A percentile compares a stretch with the other conserved stretches of the same genome.
Evolutionary conservation across 2,329 filamentous ascomycete genomes (phyloP).

Genomic region (Diaporthe capsici): DNA sequence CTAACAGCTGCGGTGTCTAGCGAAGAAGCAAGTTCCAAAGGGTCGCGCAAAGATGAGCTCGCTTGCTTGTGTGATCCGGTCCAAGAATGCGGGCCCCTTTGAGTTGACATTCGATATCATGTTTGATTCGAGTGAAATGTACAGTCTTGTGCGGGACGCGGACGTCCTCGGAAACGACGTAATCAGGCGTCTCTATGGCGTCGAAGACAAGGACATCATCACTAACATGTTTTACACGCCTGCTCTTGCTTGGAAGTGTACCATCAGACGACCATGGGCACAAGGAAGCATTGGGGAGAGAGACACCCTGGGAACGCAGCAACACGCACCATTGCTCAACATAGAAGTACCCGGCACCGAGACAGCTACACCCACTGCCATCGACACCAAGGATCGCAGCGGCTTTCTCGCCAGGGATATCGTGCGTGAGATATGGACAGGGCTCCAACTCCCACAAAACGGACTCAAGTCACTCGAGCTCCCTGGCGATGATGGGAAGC

Average conservation of each 20-base stretch:
- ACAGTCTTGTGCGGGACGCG: slow-evolving; percentile 51
- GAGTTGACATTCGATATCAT: slow-evolving; percentile 68
- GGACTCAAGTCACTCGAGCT: neutral
- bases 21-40: neutral
- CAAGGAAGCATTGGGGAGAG: slow-evolving; percentile 10
- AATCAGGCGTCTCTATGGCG: neutral
- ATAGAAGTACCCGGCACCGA: neutral
- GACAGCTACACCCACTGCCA: no score
- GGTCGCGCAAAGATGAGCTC: neutral
- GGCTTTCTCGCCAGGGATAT: neutral
- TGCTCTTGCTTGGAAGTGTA: slow-evolving; percentile 20
- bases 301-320: slow-evolving; percentile 11
- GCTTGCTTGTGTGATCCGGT: slow-evolving; percentile 59
- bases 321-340: neutral
- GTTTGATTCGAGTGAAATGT: slow-evolving; percentile 55
- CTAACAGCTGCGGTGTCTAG: neutral
- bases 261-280: slow-evolving; percentile 10
- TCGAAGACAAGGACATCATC: neutral
- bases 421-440: neutral
- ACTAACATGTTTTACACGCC: slow-evolving; percentile 8
- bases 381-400: neutral
- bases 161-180: neutral
- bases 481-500: neutral
- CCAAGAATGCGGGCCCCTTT: slow-evolving; percentile 66
- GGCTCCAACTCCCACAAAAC: neutral